phyloP scores from a whole-genome alignment of 805 yeast species.

The Candida germanica region DNA sequence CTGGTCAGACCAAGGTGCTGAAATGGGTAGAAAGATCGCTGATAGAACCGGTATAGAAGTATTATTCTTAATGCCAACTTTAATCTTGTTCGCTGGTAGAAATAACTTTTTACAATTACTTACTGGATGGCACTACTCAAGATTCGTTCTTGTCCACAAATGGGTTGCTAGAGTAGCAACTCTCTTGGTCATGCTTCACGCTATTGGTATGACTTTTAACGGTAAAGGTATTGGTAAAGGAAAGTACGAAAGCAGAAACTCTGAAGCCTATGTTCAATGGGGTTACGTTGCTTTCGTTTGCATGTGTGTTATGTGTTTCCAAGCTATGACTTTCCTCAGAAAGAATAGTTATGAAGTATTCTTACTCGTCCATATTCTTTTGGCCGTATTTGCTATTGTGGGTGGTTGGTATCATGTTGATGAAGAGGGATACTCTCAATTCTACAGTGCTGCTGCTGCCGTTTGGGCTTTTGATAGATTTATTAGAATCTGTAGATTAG shows the following conservation, averaged over 20 bases:
- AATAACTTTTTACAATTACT: slow-evolving; percentile 63
- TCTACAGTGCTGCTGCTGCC: slow-evolving; percentile 28
- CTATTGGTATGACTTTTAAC: slow-evolving; percentile 51
- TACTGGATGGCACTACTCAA: slow-evolving; percentile 61
- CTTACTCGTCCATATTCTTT: slow-evolving; percentile 20
- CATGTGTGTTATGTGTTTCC: slow-evolving; percentile 21
- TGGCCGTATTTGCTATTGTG: slow-evolving; percentile 45
- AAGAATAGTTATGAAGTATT: slow-evolving; percentile 56
- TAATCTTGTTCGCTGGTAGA: slow-evolving; percentile 66
- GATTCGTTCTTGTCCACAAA: slow-evolving; percentile 63
- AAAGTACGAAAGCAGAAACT: slow-evolving; percentile 29
- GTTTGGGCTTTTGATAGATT: slow-evolving; percentile 38
- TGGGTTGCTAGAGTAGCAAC: slow-evolving; percentile 57
- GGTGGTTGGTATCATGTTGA: slow-evolving; percentile 55
- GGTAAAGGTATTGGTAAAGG: slow-evolving; percentile 33
- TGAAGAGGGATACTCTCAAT: slow-evolving; percentile 21
- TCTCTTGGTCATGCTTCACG: slow-evolving; percentile 53
- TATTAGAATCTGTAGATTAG: slow-evolving; percentile 27
- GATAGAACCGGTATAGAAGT: slow-evolving; percentile 54
- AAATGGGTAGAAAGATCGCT: slow-evolving; percentile 43
- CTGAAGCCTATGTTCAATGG: slow-evolving; percentile 28
- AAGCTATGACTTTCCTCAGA: slow-evolving; percentile 51
- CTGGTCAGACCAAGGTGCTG: slow-evolving; percentile 22
- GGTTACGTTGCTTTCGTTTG: slow-evolving; percentile 29
- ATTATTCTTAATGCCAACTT: slow-evolving; percentile 52